These are phyloP conservation scores for Circinella minor DNA, from an alignment of 371 early-diverging fungal species.

Conservation along the genomic window DNA sequence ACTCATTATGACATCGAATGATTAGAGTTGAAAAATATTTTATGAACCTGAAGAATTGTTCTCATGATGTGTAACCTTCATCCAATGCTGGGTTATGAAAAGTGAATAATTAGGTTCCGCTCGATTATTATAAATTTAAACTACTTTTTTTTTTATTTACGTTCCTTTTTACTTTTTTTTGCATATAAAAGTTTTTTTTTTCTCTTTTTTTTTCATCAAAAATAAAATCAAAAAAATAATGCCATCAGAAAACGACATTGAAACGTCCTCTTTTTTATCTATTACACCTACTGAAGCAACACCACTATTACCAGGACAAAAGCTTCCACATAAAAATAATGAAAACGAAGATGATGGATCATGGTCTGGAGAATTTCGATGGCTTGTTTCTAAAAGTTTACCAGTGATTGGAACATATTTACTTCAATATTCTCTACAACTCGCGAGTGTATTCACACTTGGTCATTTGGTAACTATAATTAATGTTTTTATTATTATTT, in stretches of 20 bases:
- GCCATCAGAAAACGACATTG: slow-evolving; percentile 2
- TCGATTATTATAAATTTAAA: no score
- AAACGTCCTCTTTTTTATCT: neutral
- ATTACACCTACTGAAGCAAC: neutral
- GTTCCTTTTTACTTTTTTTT: no score
- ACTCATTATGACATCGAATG: no score
- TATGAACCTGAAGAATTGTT: no score
- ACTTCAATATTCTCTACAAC: slow-evolving; percentile 66
- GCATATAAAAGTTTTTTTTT: neutral
- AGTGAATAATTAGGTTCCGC: slow-evolving; percentile 2
- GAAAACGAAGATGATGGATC: neutral
- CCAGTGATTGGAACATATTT: slow-evolving; percentile 70
- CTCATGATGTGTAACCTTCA: no score
- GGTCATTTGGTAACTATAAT: slow-evolving; percentile 59
- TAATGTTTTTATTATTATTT: no score
- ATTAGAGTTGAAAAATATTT: no score
- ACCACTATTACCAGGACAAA: neutral
- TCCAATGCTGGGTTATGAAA: neutral
- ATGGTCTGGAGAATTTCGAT: slow-evolving; percentile 34
- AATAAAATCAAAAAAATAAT: neutral
- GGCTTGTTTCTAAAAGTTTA: slow-evolving; percentile 54
- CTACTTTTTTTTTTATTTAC: no score
- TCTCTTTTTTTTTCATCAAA: neutral
- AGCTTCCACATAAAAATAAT: neutral
- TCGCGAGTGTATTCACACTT: slow-evolving; percentile 64